Conservation (phyloP, 768 basidiomycete genomes). For the Lentinula detonsa region DNA sequence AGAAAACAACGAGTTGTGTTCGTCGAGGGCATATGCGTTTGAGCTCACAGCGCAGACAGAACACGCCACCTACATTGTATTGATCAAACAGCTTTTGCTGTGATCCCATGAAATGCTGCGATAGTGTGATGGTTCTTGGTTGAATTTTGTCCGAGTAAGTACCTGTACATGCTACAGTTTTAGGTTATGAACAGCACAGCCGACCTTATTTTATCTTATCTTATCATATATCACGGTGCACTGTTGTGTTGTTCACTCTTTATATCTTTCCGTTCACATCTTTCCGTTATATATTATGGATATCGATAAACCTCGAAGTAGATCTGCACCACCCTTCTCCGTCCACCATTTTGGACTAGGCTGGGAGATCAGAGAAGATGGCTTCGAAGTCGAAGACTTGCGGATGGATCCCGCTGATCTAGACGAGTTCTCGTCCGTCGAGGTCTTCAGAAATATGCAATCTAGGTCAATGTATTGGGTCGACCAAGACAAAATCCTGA, state of each 20-base stretch:
- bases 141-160: too few relatives aligned
- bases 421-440: not conserved
- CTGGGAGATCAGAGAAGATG: not conserved
- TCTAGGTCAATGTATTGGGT: not conserved
- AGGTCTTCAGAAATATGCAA: not conserved
- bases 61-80: slow-evolving; percentile 53
- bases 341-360: not conserved
- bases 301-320: not conserved
- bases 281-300: not conserved
- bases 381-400: not conserved
- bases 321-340: not conserved
- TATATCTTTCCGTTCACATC: not conserved
- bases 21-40: slow-evolving; percentile 53
- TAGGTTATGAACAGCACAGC: too few relatives aligned
- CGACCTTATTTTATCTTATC: too few relatives aligned
- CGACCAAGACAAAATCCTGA: not conserved
- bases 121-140: slow-evolving; percentile 25
- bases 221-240: too few relatives aligned
- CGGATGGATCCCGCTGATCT: not conserved
- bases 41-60: not conserved
- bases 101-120: slow-evolving; percentile 89
- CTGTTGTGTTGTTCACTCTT: not conserved
- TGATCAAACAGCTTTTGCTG: slow-evolving; percentile 74
- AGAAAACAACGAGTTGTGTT: slow-evolving; percentile 50
- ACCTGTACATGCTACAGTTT: too few relatives aligned